phyloP scores from a whole-genome alignment of 495 filamentous ascomycete genomes.

The Tetracladium setigerum region DNA sequence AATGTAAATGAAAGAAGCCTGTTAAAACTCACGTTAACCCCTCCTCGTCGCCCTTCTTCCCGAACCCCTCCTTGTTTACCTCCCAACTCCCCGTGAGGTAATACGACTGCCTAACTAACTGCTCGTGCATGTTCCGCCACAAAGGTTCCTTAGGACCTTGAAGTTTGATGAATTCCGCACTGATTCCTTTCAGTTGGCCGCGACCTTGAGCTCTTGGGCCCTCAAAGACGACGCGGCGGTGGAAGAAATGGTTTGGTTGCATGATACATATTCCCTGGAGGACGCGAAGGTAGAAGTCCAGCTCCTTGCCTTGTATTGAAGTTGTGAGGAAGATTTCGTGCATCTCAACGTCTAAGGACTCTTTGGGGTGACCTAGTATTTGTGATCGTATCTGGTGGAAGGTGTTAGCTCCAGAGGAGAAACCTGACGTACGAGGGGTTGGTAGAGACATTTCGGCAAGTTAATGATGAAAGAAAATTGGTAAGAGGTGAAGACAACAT shows the following conservation, averaged over 20 bases:
- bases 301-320: constrained; percentile 7
- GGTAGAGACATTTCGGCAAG: too few relatives aligned
- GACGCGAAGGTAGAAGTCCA: constrained; percentile 6
- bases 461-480: too few relatives aligned
- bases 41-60: not conserved
- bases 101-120: constrained; percentile 16
- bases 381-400: too few relatives aligned
- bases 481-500: too few relatives aligned
- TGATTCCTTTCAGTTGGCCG: constrained; percentile 6
- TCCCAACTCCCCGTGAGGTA: constrained; percentile 15
- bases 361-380: too few relatives aligned
- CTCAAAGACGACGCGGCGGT: constrained; percentile 12
- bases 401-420: too few relatives aligned
- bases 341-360: too few relatives aligned
- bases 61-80: constrained; percentile 8
- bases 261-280: constrained; percentile 20
- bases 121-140: constrained; percentile 12
- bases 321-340: constrained; percentile 19
- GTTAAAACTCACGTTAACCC: not conserved
- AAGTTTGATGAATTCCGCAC: constrained; percentile 2
- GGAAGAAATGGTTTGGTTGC: constrained; percentile 8
- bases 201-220: constrained; percentile 8
- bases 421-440: too few relatives aligned
- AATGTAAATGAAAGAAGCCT: not conserved
- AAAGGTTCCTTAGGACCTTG: not conserved